Evolutionary conservation across 2,329 filamentous ascomycete genomes (phyloP).

Genomic region (Colletotrichum gigasporum): DNA sequence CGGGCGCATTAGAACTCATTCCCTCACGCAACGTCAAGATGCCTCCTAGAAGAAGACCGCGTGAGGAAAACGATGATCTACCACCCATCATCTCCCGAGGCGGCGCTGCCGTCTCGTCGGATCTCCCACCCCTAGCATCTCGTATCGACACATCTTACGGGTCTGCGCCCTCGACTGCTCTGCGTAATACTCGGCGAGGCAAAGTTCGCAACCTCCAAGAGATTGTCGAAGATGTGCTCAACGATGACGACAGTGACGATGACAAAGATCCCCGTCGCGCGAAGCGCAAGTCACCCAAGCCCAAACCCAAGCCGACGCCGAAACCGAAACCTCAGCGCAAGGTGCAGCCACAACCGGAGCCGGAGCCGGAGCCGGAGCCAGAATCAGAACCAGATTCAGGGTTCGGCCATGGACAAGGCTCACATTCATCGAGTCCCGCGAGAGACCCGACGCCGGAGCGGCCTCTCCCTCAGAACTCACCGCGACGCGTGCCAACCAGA

Average conservation of each 20-base stretch:
- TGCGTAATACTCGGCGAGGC: conserved; percentile 35
- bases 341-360: neutral
- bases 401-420: conserved; percentile 1
- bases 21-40: conserved; percentile 14
- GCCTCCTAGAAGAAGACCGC: conserved; percentile 22
- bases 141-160: conserved; percentile 36
- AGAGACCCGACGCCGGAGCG: neutral
- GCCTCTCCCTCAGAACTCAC: neutral
- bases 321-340: neutral
- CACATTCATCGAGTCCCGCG: neutral
- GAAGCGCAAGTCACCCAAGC: neutral
- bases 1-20: neutral
- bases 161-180: conserved; percentile 29
- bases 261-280: neutral
- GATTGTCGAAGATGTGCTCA: conserved; percentile 32
- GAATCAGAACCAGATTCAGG: neutral
- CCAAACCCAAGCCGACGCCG: neutral
- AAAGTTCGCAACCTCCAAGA: conserved; percentile 32
- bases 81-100: neutral
- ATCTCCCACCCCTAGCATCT: conserved; percentile 35
- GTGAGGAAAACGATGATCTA: conserved; percentile 9
- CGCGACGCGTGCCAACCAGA: neutral
- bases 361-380: neutral
- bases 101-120: conserved; percentile 33
- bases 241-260: conserved; percentile 15